These are phyloP conservation scores for Sechiopsis laciniata DNA, from an alignment of 306 rosid genomes.

Conservation along the genomic window DNA sequence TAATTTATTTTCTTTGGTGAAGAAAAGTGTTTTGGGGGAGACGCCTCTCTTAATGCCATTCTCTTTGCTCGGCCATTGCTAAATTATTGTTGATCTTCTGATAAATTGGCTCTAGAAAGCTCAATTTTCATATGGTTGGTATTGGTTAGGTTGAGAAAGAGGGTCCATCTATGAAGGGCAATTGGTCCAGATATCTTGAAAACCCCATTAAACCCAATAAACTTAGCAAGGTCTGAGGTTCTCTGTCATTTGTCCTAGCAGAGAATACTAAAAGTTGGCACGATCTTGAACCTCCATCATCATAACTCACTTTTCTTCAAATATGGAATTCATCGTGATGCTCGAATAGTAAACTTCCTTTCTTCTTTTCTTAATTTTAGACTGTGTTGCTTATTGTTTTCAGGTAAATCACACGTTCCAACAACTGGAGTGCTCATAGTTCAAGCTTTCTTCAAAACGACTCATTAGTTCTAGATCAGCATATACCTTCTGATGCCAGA, in stretches of 20 bases:
- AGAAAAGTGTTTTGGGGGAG: background rate
- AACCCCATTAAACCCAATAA: background rate
- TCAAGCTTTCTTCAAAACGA: constrained; percentile 42
- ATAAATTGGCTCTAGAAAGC: background rate
- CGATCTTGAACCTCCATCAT: background rate
- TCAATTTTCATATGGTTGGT: background rate
- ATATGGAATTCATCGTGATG: background rate
- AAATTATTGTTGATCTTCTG: background rate
- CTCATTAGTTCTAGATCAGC: constrained; percentile 52
- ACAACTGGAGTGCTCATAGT: constrained; percentile 42
- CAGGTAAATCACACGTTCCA: constrained; percentile 54
- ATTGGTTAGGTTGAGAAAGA: background rate
- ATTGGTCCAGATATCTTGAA: background rate
- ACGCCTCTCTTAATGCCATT: background rate
- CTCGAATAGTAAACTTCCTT: background rate
- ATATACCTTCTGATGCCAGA: constrained; percentile 43
- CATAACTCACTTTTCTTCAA: constrained; percentile 12
- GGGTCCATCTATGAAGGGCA: background rate
- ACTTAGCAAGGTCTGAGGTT: background rate
- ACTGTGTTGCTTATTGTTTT: background rate
- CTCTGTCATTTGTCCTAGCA: background rate
- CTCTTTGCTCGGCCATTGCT: background rate
- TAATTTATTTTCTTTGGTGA: constrained; percentile 7
- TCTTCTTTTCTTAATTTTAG: background rate
- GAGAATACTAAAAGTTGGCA: background rate